Base-by-base conservation (phyloP, 106 monocot genomes). In the Cymbidium sinense region DNA sequence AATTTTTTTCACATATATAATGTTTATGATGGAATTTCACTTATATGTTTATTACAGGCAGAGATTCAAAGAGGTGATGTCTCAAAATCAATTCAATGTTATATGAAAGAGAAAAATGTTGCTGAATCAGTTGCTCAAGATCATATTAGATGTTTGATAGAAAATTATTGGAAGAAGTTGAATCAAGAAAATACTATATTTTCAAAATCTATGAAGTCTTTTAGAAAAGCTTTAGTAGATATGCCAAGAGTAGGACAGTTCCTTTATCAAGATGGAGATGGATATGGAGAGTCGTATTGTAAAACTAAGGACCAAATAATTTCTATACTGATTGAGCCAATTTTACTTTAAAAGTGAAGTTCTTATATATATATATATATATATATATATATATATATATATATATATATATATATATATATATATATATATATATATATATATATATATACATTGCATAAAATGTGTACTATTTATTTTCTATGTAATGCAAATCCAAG, bases 21-120 rank as follows among this genome's bases (percentile, higher is more conserved):
- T 27, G 23, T 73, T 33, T 0, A 30, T 27, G 1, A 25, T 34
- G 20, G 0, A 30, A n/a, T 39, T 29, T 18, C 2, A 11, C 28
- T 28, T 41, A 39, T 4, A 29, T 73, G 8, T 52, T n/a, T 67
- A 10, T 39, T 29, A 35, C 25, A 84, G 84, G 72, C 36, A 0
- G 84, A 84, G 73, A 5, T 80, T 5, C 30, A 73, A 19, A 55
- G 73, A 35, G 77, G 77, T 2, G 82, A 82, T 44, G 73, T 77
- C 3, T 25, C 50, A 18, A 80, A 76, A 61, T 52, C 70, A 15
- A 84, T 84, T 10, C 79, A 79, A 35, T 84, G 84, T 35, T 77
- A 84, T 54, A 84, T 84, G 84, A 3, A 77, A 47, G 77, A 84
- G 50, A 73, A 80, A 28, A 52, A 37, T 5, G 76, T 80, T 34